Conservation (phyloP, 1,284 basidiomycete species). For the Retiboletus flavoniger region DNA sequence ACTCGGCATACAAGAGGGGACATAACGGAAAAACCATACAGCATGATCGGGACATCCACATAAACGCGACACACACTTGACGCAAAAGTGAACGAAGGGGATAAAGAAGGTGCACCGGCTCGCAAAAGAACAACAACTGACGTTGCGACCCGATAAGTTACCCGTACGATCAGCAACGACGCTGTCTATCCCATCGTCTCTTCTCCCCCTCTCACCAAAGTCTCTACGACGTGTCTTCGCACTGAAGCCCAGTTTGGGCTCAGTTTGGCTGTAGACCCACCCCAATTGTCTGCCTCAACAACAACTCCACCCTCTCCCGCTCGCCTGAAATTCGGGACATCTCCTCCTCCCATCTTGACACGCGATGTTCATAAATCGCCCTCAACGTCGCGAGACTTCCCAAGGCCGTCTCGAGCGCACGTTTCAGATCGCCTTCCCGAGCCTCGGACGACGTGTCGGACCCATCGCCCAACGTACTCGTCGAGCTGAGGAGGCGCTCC, state of each 20-base stretch:
- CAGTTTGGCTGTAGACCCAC: conserved; percentile 25
- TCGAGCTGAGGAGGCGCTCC: conserved; percentile 51
- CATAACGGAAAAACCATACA: background rate
- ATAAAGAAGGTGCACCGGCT: background rate
- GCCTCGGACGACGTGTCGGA: conserved; percentile 51
- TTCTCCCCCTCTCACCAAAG: background rate
- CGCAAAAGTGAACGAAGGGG: background rate
- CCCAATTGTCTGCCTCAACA: conserved; percentile 65
- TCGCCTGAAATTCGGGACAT: conserved; percentile 64
- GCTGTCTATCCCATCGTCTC: background rate
- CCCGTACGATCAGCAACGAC: background rate
- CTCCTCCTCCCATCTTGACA: conserved; percentile 67
- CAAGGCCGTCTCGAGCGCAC: conserved; percentile 62
- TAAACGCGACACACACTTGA: background rate
- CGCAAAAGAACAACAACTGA: background rate
- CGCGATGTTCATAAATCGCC: conserved; percentile 63
- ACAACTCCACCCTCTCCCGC: conserved; percentile 60
- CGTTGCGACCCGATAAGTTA: background rate
- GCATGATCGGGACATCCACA: background rate
- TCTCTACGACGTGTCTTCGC: background rate
- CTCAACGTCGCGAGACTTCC: conserved; percentile 61
- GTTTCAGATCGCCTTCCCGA: conserved; percentile 61
- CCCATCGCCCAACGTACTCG: conserved; percentile 47
- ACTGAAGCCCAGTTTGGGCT: background rate
- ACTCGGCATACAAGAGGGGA: background rate